A percentile compares a stretch with the other conserved stretches of the same genome.
These are phyloP conservation scores for Rubus parviflorus DNA, from an alignment of 306 rosid species.

Conservation along the genomic window DNA sequence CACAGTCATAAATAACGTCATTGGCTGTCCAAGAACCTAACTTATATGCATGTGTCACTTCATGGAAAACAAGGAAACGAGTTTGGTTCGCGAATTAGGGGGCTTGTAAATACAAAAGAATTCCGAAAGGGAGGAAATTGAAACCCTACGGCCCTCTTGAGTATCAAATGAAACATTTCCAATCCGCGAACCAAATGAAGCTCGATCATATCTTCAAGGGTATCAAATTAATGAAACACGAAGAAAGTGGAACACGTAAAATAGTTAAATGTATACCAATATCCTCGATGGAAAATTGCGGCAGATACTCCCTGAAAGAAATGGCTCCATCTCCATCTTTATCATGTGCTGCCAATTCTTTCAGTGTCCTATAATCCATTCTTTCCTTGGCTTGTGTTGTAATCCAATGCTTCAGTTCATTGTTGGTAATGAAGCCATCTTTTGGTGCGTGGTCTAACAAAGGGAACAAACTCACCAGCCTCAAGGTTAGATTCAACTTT, in stretches of 20 bases:
- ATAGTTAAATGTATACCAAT: slow-evolving; percentile 35
- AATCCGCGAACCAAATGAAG: background rate
- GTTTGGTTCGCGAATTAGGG: no score
- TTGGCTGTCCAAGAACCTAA: background rate
- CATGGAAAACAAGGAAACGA: background rate
- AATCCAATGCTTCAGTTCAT: slow-evolving; percentile 58
- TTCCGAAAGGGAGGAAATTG: background rate
- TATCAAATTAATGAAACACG: background rate
- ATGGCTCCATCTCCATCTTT: slow-evolving; percentile 47
- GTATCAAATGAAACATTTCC: background rate
- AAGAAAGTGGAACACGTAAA: background rate
- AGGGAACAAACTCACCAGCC: slow-evolving; percentile 66
- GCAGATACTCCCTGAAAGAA: slow-evolving; percentile 65
- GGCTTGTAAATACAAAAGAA: background rate
- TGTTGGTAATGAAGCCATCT: slow-evolving; percentile 46
- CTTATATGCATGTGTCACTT: background rate
- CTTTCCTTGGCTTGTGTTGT: slow-evolving; percentile 46
- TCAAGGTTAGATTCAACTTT: slow-evolving; percentile 54
- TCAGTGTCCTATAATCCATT: slow-evolving; percentile 38
- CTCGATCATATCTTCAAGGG: background rate
- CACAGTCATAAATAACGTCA: slow-evolving; percentile 13
- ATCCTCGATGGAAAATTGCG: slow-evolving; percentile 53
- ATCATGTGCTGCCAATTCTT: slow-evolving; percentile 47
- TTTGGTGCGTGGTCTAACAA: slow-evolving; percentile 53
- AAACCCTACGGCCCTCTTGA: background rate